Evolutionary conservation across 179 eudicot genomes (phyloP), one percentile per base, ranked within the genome.

Genomic region (Vitellaria paradoxa): DNA sequence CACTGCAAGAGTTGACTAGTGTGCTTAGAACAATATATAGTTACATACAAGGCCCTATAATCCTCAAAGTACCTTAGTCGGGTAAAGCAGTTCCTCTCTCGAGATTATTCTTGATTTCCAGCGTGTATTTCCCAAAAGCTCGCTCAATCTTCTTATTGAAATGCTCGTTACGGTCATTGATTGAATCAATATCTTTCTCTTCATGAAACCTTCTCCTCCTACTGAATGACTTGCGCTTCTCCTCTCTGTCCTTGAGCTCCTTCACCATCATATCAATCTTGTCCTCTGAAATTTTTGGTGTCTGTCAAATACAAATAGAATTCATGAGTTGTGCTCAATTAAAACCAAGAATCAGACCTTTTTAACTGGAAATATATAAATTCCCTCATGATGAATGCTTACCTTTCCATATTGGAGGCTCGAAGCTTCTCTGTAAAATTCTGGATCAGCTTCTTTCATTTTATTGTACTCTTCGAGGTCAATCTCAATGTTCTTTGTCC

Each of bases 41-140:
- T 57, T 56, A 59, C 55, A 73, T 17, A 12, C 14, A 59, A n/a
- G 65, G 65, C 18, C 3, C 30, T n/a, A 62, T 68, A 1, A 45
- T 42, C 20, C 9, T 47, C 70, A 50, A 50, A 62, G 75, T 72
- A 55, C 65, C 65, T 95, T 76, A 95, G 79, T 95, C 99, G 12
- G 99, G 99, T 78, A 96, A 86, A 49, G 99, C 99, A 78, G 99
- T 94, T 81, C 98, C 98, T 76, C 97, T 90, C 82, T 94, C 97
- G 65, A 94, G 90, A 78, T 94, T 93, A 87, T 96, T 96, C 83
- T 91, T 96, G 87, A 96, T 96, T 89, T 96, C 99, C 79, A 93
- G 77, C 3, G 98, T 96, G 81, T 96, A 93, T 83, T 88, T 96
- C 40, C 98, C 99, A 83, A 93, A 95, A 47, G 97, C 97, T 42